Conservation (phyloP, 2,329 filamentous ascomycete species). For the Arthroderma sp. region DNA sequence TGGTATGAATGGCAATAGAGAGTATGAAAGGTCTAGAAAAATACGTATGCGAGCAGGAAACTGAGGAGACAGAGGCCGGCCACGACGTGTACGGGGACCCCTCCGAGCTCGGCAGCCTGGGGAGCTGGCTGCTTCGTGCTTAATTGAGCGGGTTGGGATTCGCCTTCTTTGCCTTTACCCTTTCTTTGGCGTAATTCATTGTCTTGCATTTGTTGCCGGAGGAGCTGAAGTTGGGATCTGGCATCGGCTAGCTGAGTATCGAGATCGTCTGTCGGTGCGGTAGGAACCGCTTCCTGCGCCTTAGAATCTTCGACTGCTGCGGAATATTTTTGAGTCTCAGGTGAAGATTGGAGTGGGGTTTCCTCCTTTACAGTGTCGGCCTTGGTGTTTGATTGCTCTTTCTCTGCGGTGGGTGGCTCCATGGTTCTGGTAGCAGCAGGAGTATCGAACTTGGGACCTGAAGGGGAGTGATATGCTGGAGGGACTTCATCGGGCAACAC, state of each 20-base stretch:
- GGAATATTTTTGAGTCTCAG: background rate
- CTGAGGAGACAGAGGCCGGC: conserved; percentile 74
- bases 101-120: conserved; percentile 47
- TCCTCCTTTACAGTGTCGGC: conserved; percentile 12
- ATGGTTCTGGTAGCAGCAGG: conserved; percentile 33
- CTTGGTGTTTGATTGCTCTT: conserved; percentile 23
- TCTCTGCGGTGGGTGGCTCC: conserved; percentile 21
- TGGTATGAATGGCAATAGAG: background rate
- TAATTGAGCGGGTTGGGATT: conserved; percentile 25
- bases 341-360: background rate
- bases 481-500: conserved; percentile 31
- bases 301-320: conserved; percentile 11
- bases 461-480: conserved; percentile 44
- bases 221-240: conserved; percentile 55
- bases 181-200: conserved; percentile 70
- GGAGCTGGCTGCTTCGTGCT: conserved; percentile 35
- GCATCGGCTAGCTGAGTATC: conserved; percentile 62
- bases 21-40: conserved; percentile 52
- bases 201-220: conserved; percentile 52
- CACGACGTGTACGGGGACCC: conserved; percentile 75
- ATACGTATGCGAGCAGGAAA: conserved; percentile 89
- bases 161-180: conserved; percentile 42
- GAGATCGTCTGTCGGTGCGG: conserved; percentile 46
- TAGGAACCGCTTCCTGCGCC: conserved; percentile 13
- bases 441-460: conserved; percentile 32